Evolutionary conservation across 768 basidiomycete species (phyloP), one percentile per base, ranked within the genome.

Genomic region (Macrolepiota dolichaula): DNA sequence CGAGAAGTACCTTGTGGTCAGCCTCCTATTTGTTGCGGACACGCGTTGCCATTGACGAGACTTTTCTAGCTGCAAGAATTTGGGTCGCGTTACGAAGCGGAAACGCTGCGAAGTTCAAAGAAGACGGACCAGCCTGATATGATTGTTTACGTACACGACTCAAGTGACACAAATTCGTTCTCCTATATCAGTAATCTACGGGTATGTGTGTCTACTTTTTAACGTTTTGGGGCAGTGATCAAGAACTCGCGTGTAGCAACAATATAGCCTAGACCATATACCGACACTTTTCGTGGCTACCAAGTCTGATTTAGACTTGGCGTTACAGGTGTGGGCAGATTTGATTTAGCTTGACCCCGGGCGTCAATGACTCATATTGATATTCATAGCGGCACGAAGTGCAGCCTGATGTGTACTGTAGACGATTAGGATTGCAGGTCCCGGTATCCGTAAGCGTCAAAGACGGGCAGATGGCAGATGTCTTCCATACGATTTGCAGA

Each of bases 261-360:
- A 96, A 83, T 96, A 98, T 72, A 94, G 85, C 65, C 79, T 97
- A 32, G 94, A 98, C 71, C 91, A 94, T 72, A 92, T 98, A 71
- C 96, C 96, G 25, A 95, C 92, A 11, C 76, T 98, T 38, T 98
- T 98, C 72, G 95, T 99, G 25, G 96, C 96, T n/a, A 98, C 96
- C 40, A 99, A 99, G 76, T 96, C 94, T 5, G 96, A 99, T 72
- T 84, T 97, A 27, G 96, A 99, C 73, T 86, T 99, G 53, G 96
- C 96, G 11, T 85, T 96, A 66, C 96, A 97, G 84, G 93, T 90
- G 60, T 46, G 63, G 59, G 59, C 27, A 51, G 58, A 44, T 55
- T 61, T 49, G 58, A 44, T 55, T 61, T 49, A 27, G 62, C 57
- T 27, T 29, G 62, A 51, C 60, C 54, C 61, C 19, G 57, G 55